phyloP scores from a whole-genome alignment of 106 monocot genomes.

The Xerophyta viscosa region DNA sequence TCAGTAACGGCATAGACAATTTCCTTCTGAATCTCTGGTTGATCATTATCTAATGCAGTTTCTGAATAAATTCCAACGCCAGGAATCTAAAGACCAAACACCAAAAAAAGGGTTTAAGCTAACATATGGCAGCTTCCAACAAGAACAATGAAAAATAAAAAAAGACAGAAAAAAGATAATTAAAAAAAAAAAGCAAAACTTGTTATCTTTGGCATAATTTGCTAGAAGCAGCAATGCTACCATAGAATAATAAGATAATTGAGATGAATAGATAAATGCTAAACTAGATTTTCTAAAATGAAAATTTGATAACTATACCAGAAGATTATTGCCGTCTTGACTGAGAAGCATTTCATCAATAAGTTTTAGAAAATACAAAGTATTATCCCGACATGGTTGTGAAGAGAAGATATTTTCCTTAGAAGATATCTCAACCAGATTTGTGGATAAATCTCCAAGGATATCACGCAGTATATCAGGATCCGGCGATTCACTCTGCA shows the following conservation, averaged over 20 bases:
- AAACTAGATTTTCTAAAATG: too few relatives aligned
- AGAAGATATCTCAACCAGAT: slow-evolving; percentile 48
- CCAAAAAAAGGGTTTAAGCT: neutral
- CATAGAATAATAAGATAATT: too few relatives aligned
- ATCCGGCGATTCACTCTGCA: slow-evolving; percentile 28
- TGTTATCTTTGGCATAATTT: too few relatives aligned
- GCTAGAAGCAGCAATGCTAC: too few relatives aligned
- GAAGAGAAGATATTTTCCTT: slow-evolving; percentile 64
- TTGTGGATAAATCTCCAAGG: slow-evolving; percentile 69
- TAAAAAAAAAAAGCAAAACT: too few relatives aligned
- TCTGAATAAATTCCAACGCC: slow-evolving; percentile 25
- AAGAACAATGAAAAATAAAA: neutral
- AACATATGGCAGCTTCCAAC: too few relatives aligned
- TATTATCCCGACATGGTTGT: slow-evolving; percentile 96
- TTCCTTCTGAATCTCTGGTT: slow-evolving; percentile 35
- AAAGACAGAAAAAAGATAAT: too few relatives aligned
- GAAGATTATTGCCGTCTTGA: slow-evolving; percentile 49
- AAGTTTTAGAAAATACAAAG: slow-evolving; percentile 77
- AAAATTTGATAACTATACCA: too few relatives aligned
- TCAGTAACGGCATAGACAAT: slow-evolving; percentile 49
- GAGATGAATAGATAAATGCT: too few relatives aligned
- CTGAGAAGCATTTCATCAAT: slow-evolving; percentile 66
- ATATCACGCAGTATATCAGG: slow-evolving; percentile 51
- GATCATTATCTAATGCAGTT: slow-evolving; percentile 19
- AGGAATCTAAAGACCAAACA: slow-evolving; percentile 59